phyloP scores from a whole-genome alignment of 495 filamentous ascomycete species.

The Cryomyces antarcticus region DNA sequence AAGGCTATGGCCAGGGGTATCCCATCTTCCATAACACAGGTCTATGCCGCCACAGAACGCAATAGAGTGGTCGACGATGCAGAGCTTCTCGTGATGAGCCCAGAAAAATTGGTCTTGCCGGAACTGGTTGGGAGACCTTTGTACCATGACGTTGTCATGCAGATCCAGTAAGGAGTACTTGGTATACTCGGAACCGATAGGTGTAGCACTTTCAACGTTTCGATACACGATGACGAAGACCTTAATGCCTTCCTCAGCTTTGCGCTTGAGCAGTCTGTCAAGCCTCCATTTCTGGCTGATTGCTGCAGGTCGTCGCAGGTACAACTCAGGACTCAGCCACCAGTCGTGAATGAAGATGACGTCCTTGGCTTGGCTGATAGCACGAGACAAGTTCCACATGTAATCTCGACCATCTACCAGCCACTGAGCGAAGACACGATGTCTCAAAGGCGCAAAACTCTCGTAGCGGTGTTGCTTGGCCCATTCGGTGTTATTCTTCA shows the following conservation, averaged over 20 bases:
- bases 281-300: slow-evolving; percentile 98
- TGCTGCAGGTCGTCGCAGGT: slow-evolving; percentile 83
- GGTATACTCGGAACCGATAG: slow-evolving; percentile 96
- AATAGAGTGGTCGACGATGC: slow-evolving; percentile 86
- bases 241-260: slow-evolving; percentile 89
- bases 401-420: slow-evolving; percentile 92
- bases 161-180: slow-evolving; percentile 94
- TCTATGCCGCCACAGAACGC: slow-evolving; percentile 95
- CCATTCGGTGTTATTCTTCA: slow-evolving; percentile 67
- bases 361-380: slow-evolving; percentile 94
- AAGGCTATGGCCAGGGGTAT: slow-evolving; percentile 79
- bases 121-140: slow-evolving; percentile 90
- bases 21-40: slow-evolving; percentile 94
- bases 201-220: slow-evolving; percentile 93
- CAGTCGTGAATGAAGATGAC: slow-evolving; percentile 99
- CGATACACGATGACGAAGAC: slow-evolving; percentile 96
- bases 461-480: slow-evolving; percentile 64
- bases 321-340: slow-evolving; percentile 95
- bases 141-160: slow-evolving; percentile 88
- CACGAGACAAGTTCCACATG: slow-evolving; percentile 97
- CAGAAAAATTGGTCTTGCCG: slow-evolving; percentile 99
- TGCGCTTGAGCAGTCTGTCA: slow-evolving; percentile 81
- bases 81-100: slow-evolving; percentile 95
- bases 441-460: slow-evolving; percentile 82
- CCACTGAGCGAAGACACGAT: slow-evolving; percentile 82